Base-by-base conservation (phyloP, 768 basidiomycete species). In the Rhizopogon salebrosus region DNA sequence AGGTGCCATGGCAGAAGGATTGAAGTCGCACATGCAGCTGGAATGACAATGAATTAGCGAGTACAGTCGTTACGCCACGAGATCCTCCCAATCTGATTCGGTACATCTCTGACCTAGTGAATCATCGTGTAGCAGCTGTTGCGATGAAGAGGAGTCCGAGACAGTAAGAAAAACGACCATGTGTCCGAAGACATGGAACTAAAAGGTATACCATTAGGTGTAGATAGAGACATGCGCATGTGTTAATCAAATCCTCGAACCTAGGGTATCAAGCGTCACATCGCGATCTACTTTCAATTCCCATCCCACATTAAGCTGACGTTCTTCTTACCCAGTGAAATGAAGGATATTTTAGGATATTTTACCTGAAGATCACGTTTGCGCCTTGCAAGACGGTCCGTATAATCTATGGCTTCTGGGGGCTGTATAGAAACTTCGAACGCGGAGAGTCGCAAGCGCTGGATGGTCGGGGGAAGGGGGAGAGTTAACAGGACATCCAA, bases 281-380 rank as follows among this genome's bases (percentile, higher is more conserved):
- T 34, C 13, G 0, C 11, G 9, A 34, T 34, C 31, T 34, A 11
- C 3, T 29, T 16, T 14, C 45, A 14, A 46, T 16, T 22, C 4
- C 4, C 10, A 46, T 23, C 45, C 50, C 50, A 51, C 20, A 45
- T 46, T 16, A 53, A 11, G 46, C 22, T 38, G 8, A 53, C 23
- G n/a, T 53, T 49, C 23, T 6, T n/a, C 35, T 53, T 49, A 14
- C 51, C 52, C 20, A 53, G 31, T 18, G 45, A 51, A 29, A 49
- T 16, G 26, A 38, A 51, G 1, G 6, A 51, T 34, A 53, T 13
- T 16, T 46, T 46, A n/a, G 52, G 52, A 36, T 34, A 53, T 37
- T 34, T 52, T 36, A 35, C 23, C 4, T 6, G 11, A 1, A 53
- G 37, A 2, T 49, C 48, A 13, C 10, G 52, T 26, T 53, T 52